These are phyloP conservation scores for Aspergillus sp. DNA, from an alignment of 2,329 filamentous ascomycete genomes.

Conservation along the genomic window DNA sequence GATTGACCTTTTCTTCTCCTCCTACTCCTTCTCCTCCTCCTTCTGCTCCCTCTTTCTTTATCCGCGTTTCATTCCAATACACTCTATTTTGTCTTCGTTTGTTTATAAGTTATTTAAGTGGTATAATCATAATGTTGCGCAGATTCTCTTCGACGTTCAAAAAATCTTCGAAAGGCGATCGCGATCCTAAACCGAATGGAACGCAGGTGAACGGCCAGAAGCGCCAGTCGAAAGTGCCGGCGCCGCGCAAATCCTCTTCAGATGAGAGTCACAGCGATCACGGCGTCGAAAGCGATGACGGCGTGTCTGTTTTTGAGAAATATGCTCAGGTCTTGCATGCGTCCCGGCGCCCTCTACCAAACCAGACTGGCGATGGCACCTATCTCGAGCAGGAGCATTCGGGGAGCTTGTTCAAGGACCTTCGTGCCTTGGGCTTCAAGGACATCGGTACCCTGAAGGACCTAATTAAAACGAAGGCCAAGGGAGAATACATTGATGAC, in stretches of 20 bases:
- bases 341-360: constrained; percentile 64
- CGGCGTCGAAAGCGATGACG: constrained; percentile 41
- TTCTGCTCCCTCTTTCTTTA: not conserved
- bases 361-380: constrained; percentile 63
- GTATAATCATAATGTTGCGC: constrained; percentile 40
- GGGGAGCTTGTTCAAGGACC: constrained; percentile 57
- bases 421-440: constrained; percentile 57
- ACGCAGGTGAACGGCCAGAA: constrained; percentile 32
- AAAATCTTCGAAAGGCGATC: constrained; percentile 37
- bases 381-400: constrained; percentile 56
- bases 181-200: constrained; percentile 36
- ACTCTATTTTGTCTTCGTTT: constrained; percentile 5
- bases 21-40: not conserved
- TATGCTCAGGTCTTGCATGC: constrained; percentile 54
- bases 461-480: constrained; percentile 63
- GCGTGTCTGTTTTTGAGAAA: constrained; percentile 45
- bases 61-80: not conserved
- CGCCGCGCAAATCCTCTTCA: constrained; percentile 26
- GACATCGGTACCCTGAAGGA: constrained; percentile 66
- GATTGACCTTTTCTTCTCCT: constrained; percentile 16
- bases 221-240: constrained; percentile 36
- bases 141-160: constrained; percentile 45
- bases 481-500: constrained; percentile 68
- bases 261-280: constrained; percentile 28
- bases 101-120: not conserved